Evolutionary conservation across 1,284 basidiomycete genomes (phyloP), one percentile per base, ranked within the genome.

Genomic region (Ustilago bromivora): DNA sequence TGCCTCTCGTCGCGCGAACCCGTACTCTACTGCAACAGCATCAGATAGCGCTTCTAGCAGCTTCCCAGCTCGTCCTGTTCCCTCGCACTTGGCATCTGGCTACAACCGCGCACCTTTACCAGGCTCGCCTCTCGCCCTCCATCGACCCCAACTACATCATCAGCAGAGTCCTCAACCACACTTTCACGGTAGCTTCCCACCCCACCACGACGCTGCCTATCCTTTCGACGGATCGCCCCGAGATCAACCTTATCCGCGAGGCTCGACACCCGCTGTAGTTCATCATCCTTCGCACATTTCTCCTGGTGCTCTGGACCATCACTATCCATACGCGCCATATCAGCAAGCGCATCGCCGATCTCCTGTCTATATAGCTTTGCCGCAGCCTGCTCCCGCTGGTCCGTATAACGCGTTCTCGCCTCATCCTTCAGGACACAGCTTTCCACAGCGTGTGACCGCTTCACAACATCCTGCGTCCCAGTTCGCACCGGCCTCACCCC

Each of bases 1-100:
- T 12, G 57, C 65, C 19, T 63, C 70, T 49, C 63, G 55, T 35
- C 68, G 68, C 36, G 36, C 60, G 17, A 66, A 57, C 34, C 55
- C 69, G 1, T 61, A 63, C 8, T 32, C 51, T 15, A 52, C 59
- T 41, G 47, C 56, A 15, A 23, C 58, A 43, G 57, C 58, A 13
- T 46, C 58, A 3, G 41, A 23, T 19, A 41, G 54, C 23, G 34
- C 59, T 6, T 51, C 61, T 4, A 15, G 35, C 35, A 34, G n/a
- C 32, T 49, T 38, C 17, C n/a, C 55, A 8, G 10, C 12, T 6
- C 54, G 36, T 35, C 19, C 43, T 7, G 9, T 40, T n/a, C 40
- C 52, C 3, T 38, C 49, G 12, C 56, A 55, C 35, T n/a, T 53
- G 13, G 47, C 47, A 4, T 10, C 56, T 3, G 47, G 28, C 4